These are phyloP conservation scores for Fusarium falciforme DNA, from an alignment of 2,329 filamentous ascomycete species.

Conservation along the genomic window DNA sequence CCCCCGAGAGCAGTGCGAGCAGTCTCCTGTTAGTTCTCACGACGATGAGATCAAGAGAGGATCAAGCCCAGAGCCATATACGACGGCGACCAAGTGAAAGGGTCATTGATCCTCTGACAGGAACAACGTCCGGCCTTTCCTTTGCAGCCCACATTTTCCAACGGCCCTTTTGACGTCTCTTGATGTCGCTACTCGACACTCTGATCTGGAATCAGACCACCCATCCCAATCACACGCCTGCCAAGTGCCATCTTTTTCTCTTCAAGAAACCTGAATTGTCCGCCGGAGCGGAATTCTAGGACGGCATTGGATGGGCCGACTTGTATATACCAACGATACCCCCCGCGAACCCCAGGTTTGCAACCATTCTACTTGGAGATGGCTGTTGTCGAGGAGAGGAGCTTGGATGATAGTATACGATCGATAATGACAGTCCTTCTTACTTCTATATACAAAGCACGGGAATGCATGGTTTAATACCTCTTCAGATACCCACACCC, in stretches of 20 bases:
- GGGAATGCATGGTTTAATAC: background rate
- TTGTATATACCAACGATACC: slow-evolving; percentile 18
- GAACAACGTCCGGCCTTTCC: background rate
- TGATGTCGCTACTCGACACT: background rate
- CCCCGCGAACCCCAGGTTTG: background rate
- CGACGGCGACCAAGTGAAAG: background rate
- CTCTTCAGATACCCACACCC: background rate
- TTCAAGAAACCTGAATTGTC: background rate
- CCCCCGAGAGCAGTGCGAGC: slow-evolving; percentile 18
- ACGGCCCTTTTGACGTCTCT: background rate
- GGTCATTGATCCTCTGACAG: background rate
- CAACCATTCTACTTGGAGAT: background rate
- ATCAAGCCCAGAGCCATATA: slow-evolving; percentile 7
- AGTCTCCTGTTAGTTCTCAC: slow-evolving; percentile 13
- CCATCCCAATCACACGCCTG: background rate
- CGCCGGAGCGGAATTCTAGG: background rate
- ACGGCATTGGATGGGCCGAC: background rate
- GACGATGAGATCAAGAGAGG: slow-evolving; percentile 21
- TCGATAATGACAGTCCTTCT: slow-evolving; percentile 7
- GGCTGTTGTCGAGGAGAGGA: background rate
- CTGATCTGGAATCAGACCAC: background rate
- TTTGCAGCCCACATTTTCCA: background rate
- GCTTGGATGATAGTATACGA: background rate
- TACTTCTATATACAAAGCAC: background rate
- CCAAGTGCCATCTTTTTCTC: background rate